Evolutionary conservation across 805 yeast genomes (phyloP).

Genomic region (Deakozyma indianensis): DNA sequence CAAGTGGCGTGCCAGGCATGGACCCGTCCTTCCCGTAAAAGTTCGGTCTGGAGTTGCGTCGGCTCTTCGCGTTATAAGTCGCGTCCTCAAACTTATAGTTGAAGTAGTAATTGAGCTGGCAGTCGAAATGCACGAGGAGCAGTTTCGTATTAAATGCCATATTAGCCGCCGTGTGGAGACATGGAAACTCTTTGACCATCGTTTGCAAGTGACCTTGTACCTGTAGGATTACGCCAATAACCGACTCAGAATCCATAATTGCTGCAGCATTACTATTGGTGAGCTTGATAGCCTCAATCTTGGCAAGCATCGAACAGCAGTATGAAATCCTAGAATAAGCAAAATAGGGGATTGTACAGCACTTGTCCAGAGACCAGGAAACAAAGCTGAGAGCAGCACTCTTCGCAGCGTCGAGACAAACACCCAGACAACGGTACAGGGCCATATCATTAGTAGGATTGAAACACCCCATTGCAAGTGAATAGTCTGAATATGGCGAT

Average conservation of each 20-base stretch:
- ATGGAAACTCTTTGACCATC: constrained; percentile 9
- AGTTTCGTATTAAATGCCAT: constrained; percentile 12
- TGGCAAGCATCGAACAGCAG: constrained; percentile 12
- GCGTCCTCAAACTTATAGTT: neutral
- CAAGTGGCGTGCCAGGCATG: constrained; percentile 23
- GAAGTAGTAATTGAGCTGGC: constrained; percentile 8
- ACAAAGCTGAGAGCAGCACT: constrained; percentile 6
- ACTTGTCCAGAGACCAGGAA: constrained; percentile 21
- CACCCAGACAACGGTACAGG: constrained; percentile 6
- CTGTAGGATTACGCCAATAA: constrained; percentile 2
- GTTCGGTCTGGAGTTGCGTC: neutral
- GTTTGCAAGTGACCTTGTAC: constrained; percentile 5
- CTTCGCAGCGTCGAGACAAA: constrained; percentile 8
- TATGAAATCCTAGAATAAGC: constrained; percentile 12
- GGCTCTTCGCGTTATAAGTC: neutral
- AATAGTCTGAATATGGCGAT: constrained; percentile 16
- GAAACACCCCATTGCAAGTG: constrained; percentile 9
- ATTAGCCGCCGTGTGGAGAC: constrained; percentile 9
- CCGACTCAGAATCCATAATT: constrained; percentile 3
- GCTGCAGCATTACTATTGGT: constrained; percentile 8
- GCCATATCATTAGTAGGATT: constrained; percentile 7
- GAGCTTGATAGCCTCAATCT: constrained; percentile 10
- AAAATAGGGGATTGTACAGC: constrained; percentile 35
- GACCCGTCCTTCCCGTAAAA: constrained; percentile 1
- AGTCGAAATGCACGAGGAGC: constrained; percentile 13